These are phyloP conservation scores for Plasmodium falciparum DNA, from an alignment of 169 alveolate species.

Conservation along the genomic window DNA sequence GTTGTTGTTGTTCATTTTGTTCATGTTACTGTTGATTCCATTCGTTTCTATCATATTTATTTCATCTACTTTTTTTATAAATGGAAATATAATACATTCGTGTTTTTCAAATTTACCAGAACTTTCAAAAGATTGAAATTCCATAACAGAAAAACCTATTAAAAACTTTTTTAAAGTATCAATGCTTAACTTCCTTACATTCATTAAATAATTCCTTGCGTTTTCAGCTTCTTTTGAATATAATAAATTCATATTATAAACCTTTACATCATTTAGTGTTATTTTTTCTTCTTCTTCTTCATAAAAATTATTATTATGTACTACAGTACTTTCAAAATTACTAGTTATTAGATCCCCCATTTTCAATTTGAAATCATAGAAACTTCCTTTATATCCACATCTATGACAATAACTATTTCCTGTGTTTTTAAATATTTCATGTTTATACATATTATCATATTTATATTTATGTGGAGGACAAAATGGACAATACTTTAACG, in stretches of 20 bases:
- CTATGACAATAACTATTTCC: constrained; percentile 90
- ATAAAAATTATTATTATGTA: constrained; percentile 12
- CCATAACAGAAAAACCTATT: constrained; percentile 88
- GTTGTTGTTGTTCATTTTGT: constrained; percentile 2
- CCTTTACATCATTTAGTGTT: constrained; percentile 77
- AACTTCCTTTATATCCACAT: constrained; percentile 90
- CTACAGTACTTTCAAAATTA: constrained; percentile 52
- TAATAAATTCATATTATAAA: constrained; percentile 81
- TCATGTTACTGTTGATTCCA: constrained; percentile 11
- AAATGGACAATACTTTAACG: constrained; percentile 87
- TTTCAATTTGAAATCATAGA: constrained; percentile 90
- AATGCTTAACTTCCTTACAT: constrained; percentile 84
- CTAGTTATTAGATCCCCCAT: constrained; percentile 85
- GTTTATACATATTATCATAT: constrained; percentile 87
- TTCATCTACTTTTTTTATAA: constrained; percentile 24
- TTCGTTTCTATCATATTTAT: background rate
- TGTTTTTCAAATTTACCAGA: constrained; percentile 74
- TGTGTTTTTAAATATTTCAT: constrained; percentile 88
- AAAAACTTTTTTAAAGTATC: constrained; percentile 87
- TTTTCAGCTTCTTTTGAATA: constrained; percentile 79
- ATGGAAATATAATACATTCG: constrained; percentile 72
- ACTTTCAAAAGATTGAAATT: constrained; percentile 65
- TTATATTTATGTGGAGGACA: constrained; percentile 91
- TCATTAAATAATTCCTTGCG: constrained; percentile 87
- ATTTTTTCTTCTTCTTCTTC: constrained; percentile 65